Evolutionary conservation across 2,329 filamentous ascomycete species (phyloP), one percentile per base, ranked within the genome.

Genomic region (Aspergillus viridinutans): DNA sequence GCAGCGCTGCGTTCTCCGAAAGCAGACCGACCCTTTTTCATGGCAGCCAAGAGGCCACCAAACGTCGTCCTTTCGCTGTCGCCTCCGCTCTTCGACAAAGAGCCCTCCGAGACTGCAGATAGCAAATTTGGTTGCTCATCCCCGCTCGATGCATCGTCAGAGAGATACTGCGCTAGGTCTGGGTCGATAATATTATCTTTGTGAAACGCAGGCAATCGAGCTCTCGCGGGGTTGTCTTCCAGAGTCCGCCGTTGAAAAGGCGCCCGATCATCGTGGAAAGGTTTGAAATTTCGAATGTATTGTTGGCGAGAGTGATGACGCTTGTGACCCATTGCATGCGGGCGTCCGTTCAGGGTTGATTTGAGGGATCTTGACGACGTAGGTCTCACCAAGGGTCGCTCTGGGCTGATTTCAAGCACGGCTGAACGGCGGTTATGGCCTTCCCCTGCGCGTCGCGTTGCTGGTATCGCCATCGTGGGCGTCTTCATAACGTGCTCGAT

Each of bases 111-210:
- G n/a, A 92, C 86, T 1, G 89, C 87, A 23, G 82, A 77, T 73
- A 96, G 90, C 12, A 97, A 88, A 68, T 88, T 92, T 75, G 92
- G 88, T 65, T 95, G 90, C 63, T 99, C 92, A 66, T 96, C 92
- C 40, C 90, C 93, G 66, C 91, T 97, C 1, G 92, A 96, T 50
- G 90, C 92, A 64, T 90, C 87, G 70, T 99, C 94, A 6, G 94
- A 99, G 81, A 99, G 89, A 74, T 95, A 99, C 35, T 91, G 90
- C 4, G 92, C 93, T 54, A 99, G 79, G 68, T 99, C 94, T 1
- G 94, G 94, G 70, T 99, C 94, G 64, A 99, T 97, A 64, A 99
- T 96, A 69, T 94, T 97, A 77, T 99, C 94, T 69, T 94, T 92
- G 71, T 99, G 94, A 66, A 99, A 97, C n/a, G 92, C 92, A 17